Base-by-base conservation (phyloP, 805 yeast species). In the Metschnikowia vanudenii region DNA sequence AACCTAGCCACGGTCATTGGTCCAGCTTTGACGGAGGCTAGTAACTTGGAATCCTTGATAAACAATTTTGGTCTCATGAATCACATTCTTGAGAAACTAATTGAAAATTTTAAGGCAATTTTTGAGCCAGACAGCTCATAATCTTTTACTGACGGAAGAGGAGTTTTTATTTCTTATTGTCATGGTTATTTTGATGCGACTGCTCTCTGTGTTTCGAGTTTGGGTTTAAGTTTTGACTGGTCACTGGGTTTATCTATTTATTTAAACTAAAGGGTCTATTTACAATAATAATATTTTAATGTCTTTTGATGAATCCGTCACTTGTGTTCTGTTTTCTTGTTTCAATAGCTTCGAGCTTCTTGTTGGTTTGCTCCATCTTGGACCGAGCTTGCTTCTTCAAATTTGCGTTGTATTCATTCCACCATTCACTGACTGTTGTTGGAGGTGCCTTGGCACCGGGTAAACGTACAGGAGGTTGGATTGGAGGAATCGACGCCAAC, bases 1-100 rank as follows among this genome's bases (percentile, higher is more conserved):
- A 92, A 92, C 61, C 68, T 92, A 58, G 96, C 97, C 4, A 92
- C 95, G 45, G 97, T 92, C 6, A 85, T 92, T 52, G 84, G 83
- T 1, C 84, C 84, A 1, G 78, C 81, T 2, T 70, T 80, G 45
- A 78, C 81, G 4, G 84, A 80, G 52, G 81, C 82, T 12, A 71
- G 79, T 50, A 67, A 61, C 35, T 74, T 80, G 38, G 79, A 75
- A 16, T 62, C 71, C 12, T 61, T 76, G 53, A 68, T 73, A 17
- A 70, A 67, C 45, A 74, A 69, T 49, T 79, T 80, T 60, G 84
- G 84, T 5, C 66, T 78, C 46, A 78, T 79, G 76, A 79, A 78
- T 51, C 71, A 70, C 26, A 64, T 78, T 19, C 68, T 81, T 53
- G 84, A 79, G 55, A 76, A 69, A 54, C 62, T 79, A 60, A 74